Evolutionary conservation across 495 filamentous ascomycete genomes (phyloP).

Genomic region (Podospora appendiculata): DNA sequence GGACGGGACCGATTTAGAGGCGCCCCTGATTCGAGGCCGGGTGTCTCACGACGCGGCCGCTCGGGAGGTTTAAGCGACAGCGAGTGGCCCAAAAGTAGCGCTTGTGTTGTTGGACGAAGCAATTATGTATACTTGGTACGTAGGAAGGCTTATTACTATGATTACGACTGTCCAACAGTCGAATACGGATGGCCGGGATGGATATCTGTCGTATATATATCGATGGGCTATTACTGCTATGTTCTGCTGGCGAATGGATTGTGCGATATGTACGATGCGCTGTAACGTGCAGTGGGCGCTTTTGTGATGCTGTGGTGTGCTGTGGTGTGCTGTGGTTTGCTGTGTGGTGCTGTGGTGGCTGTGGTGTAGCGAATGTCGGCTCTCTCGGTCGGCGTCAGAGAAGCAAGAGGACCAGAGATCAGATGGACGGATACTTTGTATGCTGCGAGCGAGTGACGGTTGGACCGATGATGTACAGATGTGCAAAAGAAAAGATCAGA

Average conservation of each 20-base stretch:
- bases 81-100: no score
- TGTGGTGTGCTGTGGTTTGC: background rate
- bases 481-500: background rate
- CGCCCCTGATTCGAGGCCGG: slow-evolving; percentile 15
- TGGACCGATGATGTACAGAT: background rate
- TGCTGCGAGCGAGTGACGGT: slow-evolving; percentile 5
- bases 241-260: no score
- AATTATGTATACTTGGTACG: no score
- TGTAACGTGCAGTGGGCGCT: background rate
- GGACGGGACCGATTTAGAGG: slow-evolving; percentile 11
- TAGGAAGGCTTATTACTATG: no score
- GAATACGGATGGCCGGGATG: no score
- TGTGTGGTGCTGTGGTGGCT: background rate
- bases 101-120: no score
- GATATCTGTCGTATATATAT: no score
- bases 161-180: no score
- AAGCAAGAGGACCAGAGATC: background rate
- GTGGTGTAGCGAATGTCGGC: slow-evolving; percentile 8
- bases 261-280: no score
- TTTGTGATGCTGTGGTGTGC: background rate
- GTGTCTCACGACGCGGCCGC: slow-evolving; percentile 18
- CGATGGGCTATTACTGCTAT: no score
- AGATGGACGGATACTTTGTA: background rate
- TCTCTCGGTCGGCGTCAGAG: background rate
- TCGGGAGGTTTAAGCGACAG: no score